phyloP scores from a whole-genome alignment of 495 filamentous ascomycete species.

The Penicillium mononematosum region DNA sequence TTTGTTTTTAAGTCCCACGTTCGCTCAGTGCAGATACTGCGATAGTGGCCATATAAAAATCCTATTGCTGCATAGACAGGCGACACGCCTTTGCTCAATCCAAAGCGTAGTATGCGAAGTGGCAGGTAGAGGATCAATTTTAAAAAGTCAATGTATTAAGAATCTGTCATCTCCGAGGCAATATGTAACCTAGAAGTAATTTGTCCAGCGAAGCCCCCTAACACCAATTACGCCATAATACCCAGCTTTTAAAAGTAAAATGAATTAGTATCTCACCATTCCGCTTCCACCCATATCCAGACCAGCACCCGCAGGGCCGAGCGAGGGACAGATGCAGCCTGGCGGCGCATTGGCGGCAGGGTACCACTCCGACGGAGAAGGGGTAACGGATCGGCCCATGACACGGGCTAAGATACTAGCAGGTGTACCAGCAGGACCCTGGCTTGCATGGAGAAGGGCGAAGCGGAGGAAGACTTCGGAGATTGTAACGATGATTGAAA shows the following conservation, averaged over 20 bases:
- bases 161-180: neutral
- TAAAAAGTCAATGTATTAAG: neutral
- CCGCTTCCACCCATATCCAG: conserved; percentile 15
- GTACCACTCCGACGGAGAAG: conserved; percentile 19
- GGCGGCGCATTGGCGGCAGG: conserved; percentile 18
- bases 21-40: no score
- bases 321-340: conserved; percentile 30
- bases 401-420: conserved; percentile 23
- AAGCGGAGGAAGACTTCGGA: conserved; percentile 88
- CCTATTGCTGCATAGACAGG: no score
- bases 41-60: no score
- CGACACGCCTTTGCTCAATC: no score
- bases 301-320: conserved; percentile 12
- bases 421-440: conserved; percentile 22
- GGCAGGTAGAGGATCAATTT: neutral
- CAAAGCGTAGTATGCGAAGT: no score
- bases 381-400: conserved; percentile 21
- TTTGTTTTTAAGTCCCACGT: no score
- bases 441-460: conserved; percentile 61
- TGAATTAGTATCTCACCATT: conserved; percentile 10
- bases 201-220: neutral
- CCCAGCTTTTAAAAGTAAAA: conserved; percentile 1
- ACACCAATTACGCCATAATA: conserved; percentile 7
- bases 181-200: conserved; percentile 2
- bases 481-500: conserved; percentile 87